Percentiles rank a stretch among this genome's conserved stretches.
phyloP scores from a whole-genome alignment of 495 filamentous ascomycete genomes.

The Penicillium alfredii region DNA sequence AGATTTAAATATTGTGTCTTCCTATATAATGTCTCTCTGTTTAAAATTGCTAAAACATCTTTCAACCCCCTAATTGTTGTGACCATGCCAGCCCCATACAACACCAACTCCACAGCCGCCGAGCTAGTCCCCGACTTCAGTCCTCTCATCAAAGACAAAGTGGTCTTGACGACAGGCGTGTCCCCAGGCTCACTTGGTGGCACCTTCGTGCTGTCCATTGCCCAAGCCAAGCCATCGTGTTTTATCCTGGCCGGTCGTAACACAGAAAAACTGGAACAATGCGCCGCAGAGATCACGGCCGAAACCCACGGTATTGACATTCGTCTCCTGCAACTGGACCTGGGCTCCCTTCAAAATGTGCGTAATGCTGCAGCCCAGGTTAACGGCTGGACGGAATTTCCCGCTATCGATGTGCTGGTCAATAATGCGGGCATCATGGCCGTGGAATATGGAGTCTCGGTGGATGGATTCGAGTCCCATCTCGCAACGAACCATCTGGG shows the following conservation, averaged over 20 bases:
- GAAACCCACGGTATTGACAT: conserved; percentile 23
- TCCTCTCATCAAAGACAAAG: conserved; percentile 28
- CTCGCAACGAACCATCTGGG: conserved; percentile 53
- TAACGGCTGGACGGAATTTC: conserved; percentile 34
- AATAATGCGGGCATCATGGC: conserved; percentile 71
- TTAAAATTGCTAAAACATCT: no score
- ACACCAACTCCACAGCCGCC: conserved; percentile 1
- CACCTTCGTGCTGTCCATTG: conserved; percentile 40
- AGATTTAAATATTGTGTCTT: no score
- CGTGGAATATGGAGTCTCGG: conserved; percentile 25
- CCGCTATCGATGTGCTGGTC: conserved; percentile 59
- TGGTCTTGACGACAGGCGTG: conserved; percentile 46
- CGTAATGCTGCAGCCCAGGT: conserved; percentile 47
- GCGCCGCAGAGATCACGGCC: conserved; percentile 28
- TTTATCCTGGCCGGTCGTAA: conserved; percentile 53
- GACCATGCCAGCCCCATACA: conserved; percentile 6
- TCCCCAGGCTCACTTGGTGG: conserved; percentile 42
- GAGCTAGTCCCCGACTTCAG: conserved; percentile 4
- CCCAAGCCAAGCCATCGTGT: conserved; percentile 42
- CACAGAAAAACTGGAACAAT: conserved; percentile 29
- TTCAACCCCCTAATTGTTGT: no score
- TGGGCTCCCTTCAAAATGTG: conserved; percentile 37
- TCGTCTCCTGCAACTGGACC: conserved; percentile 37
- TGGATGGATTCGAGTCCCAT: conserved; percentile 47
- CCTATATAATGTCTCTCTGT: no score